A percentile compares a stretch with the other conserved stretches of the same genome.
Conservation (phyloP, 805 yeast genomes). For the Monosporozyma servazzii region DNA sequence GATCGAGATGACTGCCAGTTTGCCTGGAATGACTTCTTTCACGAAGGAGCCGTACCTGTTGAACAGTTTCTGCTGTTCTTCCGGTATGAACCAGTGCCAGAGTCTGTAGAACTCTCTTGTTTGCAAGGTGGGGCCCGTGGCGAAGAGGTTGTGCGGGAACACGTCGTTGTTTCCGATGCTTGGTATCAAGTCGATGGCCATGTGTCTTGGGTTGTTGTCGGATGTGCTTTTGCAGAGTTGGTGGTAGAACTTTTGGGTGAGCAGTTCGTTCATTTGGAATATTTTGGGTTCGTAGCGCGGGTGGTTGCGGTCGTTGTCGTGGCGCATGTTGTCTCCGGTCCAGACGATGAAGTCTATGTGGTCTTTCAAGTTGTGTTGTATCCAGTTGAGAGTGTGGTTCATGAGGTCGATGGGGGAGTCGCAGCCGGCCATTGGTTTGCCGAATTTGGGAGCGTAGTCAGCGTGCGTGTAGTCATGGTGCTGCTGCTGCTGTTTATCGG, state of each 20-base stretch:
- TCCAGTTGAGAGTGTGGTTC: conserved; percentile 58
- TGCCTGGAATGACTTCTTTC: conserved; percentile 69
- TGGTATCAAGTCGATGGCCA: conserved; percentile 50
- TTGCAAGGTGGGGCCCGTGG: conserved; percentile 83
- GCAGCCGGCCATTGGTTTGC: conserved; percentile 69
- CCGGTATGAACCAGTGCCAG: conserved; percentile 69
- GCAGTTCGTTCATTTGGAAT: conserved; percentile 54
- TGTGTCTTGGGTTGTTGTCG: conserved; percentile 36
- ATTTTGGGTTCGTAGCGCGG: conserved; percentile 72
- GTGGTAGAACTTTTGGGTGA: conserved; percentile 41
- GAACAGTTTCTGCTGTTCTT: conserved; percentile 66
- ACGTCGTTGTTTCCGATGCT: conserved; percentile 82
- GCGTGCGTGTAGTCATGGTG: conserved; percentile 6
- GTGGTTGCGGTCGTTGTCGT: conserved; percentile 63
- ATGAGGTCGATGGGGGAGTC: conserved; percentile 62
- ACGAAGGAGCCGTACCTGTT: conserved; percentile 67
- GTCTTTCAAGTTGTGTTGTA: conserved; percentile 52
- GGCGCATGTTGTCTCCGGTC: conserved; percentile 87
- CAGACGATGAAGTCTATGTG: conserved; percentile 79
- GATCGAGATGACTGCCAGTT: conserved; percentile 68
- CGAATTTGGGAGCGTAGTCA: conserved; percentile 55
- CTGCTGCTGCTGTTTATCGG: conserved; percentile 14
- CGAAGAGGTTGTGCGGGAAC: conserved; percentile 76
- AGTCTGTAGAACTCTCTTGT: conserved; percentile 67
- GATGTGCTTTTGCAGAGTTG: conserved; percentile 43